phyloP scores from a whole-genome alignment of 805 yeast species.

The Sugiyamaella marilandica region DNA sequence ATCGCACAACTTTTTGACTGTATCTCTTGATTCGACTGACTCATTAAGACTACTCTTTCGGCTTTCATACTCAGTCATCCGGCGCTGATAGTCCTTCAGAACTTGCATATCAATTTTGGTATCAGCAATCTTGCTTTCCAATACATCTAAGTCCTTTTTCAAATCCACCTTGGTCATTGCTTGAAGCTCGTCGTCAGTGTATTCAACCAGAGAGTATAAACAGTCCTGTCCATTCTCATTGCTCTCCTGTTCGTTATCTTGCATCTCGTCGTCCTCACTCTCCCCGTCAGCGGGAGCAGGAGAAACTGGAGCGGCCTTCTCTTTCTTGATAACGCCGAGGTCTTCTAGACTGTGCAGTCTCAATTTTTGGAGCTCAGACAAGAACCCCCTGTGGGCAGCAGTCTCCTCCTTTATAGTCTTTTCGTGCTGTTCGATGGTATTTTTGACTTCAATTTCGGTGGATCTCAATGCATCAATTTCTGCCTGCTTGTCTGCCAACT shows the following conservation, averaged over 20 bases:
- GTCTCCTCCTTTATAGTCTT: conserved; percentile 40
- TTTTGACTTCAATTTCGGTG: conserved; percentile 60
- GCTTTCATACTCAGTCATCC: conserved; percentile 57
- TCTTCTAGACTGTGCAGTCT: conserved; percentile 44
- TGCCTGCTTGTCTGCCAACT: conserved; percentile 37
- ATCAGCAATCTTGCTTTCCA: conserved; percentile 52
- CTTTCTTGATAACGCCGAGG: conserved; percentile 33
- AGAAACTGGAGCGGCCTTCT: neutral
- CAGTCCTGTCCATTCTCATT: conserved; percentile 7
- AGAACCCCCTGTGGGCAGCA: conserved; percentile 32
- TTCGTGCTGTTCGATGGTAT: conserved; percentile 55
- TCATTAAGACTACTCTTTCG: conserved; percentile 63
- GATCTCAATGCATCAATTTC: conserved; percentile 56
- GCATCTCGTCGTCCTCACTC: conserved; percentile 9
- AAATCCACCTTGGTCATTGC: conserved; percentile 45
- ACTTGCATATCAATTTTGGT: conserved; percentile 68
- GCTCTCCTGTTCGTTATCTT: conserved; percentile 10
- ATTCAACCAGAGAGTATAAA: conserved; percentile 33
- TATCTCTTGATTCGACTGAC: conserved; percentile 65
- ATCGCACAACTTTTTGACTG: conserved; percentile 55
- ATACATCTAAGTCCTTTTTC: conserved; percentile 46
- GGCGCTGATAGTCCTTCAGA: conserved; percentile 66
- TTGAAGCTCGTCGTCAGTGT: conserved; percentile 49
- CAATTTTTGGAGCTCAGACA: conserved; percentile 39
- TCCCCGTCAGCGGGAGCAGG: conserved; percentile 20